Evolutionary conservation across 2,329 filamentous ascomycete species (phyloP).

Genomic region (Clathrospora elynae): DNA sequence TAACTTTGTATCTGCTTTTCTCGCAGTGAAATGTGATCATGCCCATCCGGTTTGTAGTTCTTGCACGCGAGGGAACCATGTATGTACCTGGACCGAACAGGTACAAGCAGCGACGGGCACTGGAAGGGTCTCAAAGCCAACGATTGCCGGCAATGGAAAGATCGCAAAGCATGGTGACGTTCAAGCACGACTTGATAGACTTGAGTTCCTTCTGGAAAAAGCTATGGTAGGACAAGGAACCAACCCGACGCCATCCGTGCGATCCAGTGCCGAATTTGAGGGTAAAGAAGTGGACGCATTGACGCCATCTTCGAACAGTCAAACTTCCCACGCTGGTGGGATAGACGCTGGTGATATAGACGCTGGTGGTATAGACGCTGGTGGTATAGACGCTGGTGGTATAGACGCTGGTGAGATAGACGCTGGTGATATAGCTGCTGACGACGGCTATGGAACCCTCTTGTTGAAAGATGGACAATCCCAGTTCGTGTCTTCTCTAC

Average conservation of each 20-base stretch:
- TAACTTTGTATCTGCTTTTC: too few relatives aligned
- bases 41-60: constrained; percentile 47
- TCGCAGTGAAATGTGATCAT: constrained; percentile 49
- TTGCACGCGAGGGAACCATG: constrained; percentile 45
- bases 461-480: constrained; percentile 46
- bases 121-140: constrained; percentile 37
- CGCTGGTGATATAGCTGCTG: constrained; percentile 43
- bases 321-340: constrained; percentile 41
- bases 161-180: constrained; percentile 39
- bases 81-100: constrained; percentile 44
- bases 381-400: too few relatives aligned
- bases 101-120: constrained; percentile 25
- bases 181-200: constrained; percentile 45
- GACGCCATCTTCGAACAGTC: constrained; percentile 43
- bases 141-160: constrained; percentile 22
- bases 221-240: constrained; percentile 34
- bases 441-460: constrained; percentile 45
- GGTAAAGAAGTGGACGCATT: constrained; percentile 29
- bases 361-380: too few relatives aligned
- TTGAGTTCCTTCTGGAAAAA: constrained; percentile 44
- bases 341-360: constrained; percentile 46
- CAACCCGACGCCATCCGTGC: constrained; percentile 19
- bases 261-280: constrained; percentile 25
- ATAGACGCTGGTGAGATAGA: too few relatives aligned
- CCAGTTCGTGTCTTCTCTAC: constrained; percentile 50